Evolutionary conservation across 305 asterid species (phyloP), one percentile per base, ranked within the genome.

Genomic region (Fraxinus platypoda): DNA sequence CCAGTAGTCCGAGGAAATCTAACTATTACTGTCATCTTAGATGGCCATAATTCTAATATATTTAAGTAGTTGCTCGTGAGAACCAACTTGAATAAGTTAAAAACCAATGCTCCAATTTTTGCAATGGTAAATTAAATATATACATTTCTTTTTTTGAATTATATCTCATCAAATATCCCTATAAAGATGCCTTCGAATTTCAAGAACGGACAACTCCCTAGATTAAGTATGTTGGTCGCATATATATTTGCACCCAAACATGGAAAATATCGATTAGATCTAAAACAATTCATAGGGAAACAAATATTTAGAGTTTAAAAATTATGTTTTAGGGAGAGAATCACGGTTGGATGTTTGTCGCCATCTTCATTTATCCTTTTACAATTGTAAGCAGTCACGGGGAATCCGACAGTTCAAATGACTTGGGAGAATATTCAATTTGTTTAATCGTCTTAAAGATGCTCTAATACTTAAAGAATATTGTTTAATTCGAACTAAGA

Each of bases 281-380:
- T 80, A 64, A 59, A 82, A 81, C 46, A 80, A 72, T 57, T 31
- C 74, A 64, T 35, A 74, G 41, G 78, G 84, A 76, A 66, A 76
- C 17, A 62, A 87, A 66, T 74, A 83, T 74, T 85, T 8, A 35
- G 43, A 17, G 41, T 26, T 59, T 80, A 34, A 82, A 83, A 76
- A 78, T 12, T 17, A 17, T 86, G 92, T 83, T 88, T 86, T 81
- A 19, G 41, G 84, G 90, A 93, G 95, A 88, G 91, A 91, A 93
- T 93, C 95, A 54, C 92, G 94, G 93, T 34, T 88, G 91, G 81
- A 91, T 89, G 90, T 93, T 92, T 93, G 97, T 90, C 94, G 19
- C 81, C 54, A 66, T 31, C 80, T 86, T 86, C 41, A 70, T 70
- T 70, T 28, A 13, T 15, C 75, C 38, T 70, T 13, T 12, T 66